These are phyloP conservation scores for Elsinoe perseae DNA, from an alignment of 2,329 filamentous ascomycete species.

Conservation along the genomic window DNA sequence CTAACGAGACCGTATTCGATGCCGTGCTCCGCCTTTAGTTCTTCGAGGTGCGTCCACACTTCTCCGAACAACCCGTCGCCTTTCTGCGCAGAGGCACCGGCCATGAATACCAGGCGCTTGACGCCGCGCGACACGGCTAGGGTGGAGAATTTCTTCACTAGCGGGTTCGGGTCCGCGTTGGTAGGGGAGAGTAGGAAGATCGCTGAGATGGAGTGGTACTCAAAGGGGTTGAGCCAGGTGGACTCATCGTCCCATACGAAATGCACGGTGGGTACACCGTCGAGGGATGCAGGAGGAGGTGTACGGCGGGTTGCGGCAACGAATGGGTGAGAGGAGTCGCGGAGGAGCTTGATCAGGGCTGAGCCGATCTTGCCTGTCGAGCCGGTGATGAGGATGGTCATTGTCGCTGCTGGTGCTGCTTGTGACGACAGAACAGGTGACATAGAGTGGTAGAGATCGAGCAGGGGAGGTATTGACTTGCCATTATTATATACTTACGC, in stretches of 20 bases:
- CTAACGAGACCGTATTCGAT: neutral
- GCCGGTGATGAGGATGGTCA: constrained; percentile 8
- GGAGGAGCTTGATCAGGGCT: neutral
- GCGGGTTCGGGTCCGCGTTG: constrained; percentile 27
- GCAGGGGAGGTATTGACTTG: no score
- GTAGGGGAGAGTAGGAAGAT: constrained; percentile 38
- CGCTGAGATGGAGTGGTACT: constrained; percentile 25
- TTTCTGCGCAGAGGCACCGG: constrained; percentile 32
- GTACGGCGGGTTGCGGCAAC: neutral
- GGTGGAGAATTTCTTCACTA: constrained; percentile 38
- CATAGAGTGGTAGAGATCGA: no score
- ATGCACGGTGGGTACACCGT: constrained; percentile 13
- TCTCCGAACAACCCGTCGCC: constrained; percentile 33
- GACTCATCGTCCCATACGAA: constrained; percentile 41
- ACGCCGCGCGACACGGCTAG: constrained; percentile 32
- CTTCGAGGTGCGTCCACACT: constrained; percentile 35
- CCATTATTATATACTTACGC: no score
- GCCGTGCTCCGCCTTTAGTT: constrained; percentile 16
- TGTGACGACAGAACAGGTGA: neutral
- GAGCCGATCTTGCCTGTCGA: neutral
- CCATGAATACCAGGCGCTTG: constrained; percentile 39
- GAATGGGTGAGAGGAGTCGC: neutral
- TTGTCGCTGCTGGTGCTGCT: neutral
- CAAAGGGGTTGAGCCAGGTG: constrained; percentile 35
- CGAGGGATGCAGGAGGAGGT: neutral